These are phyloP conservation scores for Wickerhamomyces sp. DNA, from an alignment of 1,139 yeast species.

Conservation along the genomic window DNA sequence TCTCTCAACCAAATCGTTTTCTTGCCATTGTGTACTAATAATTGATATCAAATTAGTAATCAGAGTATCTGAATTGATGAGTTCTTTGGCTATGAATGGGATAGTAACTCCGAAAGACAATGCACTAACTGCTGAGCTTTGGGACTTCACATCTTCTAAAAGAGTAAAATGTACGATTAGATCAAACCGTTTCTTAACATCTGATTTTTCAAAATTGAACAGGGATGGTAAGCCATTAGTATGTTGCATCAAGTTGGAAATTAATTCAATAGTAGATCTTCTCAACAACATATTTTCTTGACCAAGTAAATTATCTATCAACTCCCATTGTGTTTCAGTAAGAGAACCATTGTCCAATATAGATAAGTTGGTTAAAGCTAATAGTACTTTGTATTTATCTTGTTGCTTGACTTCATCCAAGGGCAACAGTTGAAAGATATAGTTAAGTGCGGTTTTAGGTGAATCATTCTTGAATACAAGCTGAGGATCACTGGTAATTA, in stretches of 20 bases:
- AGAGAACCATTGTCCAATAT: constrained; percentile 16
- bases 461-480: constrained; percentile 36
- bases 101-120: constrained; percentile 17
- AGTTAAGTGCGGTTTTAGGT: constrained; percentile 36
- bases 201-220: constrained; percentile 17
- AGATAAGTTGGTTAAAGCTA: constrained; percentile 21
- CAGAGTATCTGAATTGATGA: constrained; percentile 8
- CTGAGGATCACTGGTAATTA: constrained; percentile 35
- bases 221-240: constrained; percentile 14
- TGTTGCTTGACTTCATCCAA: constrained; percentile 8
- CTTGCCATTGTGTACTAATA: constrained; percentile 10
- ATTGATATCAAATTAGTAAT: constrained; percentile 7
- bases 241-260: constrained; percentile 22
- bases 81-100: constrained; percentile 16
- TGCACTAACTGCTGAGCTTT: constrained; percentile 21
- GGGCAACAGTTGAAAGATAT: constrained; percentile 37
- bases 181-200: constrained; percentile 16
- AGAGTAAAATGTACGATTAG: constrained; percentile 15
- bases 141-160: constrained; percentile 20
- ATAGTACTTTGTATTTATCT: constrained; percentile 16
- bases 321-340: constrained; percentile 18
- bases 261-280: constrained; percentile 19
- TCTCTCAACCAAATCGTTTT: constrained; percentile 32
- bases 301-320: constrained; percentile 14
- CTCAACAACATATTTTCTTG: constrained; percentile 13